Conservation (phyloP, 805 yeast genomes). For the Spathaspora passalidarum region DNA sequence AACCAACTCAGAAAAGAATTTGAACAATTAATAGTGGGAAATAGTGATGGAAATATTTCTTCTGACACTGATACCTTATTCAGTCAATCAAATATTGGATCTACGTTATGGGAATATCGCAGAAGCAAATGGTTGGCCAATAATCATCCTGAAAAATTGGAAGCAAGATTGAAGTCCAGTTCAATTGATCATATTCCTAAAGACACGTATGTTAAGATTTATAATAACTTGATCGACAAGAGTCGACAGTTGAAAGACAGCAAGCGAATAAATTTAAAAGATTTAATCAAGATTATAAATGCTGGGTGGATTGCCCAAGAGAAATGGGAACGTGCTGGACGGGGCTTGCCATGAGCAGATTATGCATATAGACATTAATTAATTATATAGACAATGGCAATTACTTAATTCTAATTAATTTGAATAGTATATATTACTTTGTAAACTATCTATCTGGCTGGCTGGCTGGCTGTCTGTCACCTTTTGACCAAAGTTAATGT, state of each 20-base stretch:
- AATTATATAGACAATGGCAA: background rate
- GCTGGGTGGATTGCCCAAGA: conserved; percentile 84
- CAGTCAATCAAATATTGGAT: conserved; percentile 41
- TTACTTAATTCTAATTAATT: too few species aligned
- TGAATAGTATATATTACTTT: too few species aligned
- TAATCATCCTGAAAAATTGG: conserved; percentile 9
- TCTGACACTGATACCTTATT: conserved; percentile 2
- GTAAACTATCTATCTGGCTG: too few species aligned
- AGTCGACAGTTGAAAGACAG: conserved; percentile 58
- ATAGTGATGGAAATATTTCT: background rate
- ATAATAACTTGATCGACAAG: conserved; percentile 66
- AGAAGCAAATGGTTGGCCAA: conserved; percentile 62
- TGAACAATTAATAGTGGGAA: conserved; percentile 15
- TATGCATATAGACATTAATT: background rate
- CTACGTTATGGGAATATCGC: conserved; percentile 65
- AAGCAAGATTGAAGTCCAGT: conserved; percentile 11
- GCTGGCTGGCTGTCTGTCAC: background rate
- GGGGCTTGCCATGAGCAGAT: conserved; percentile 27
- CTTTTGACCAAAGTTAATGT: conserved; percentile 30
- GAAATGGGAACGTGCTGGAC: conserved; percentile 61
- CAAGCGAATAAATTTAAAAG: conserved; percentile 67
- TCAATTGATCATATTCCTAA: conserved; percentile 37
- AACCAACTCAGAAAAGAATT: conserved; percentile 26
- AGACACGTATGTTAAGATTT: conserved; percentile 59
- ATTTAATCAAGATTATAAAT: conserved; percentile 67